Evolutionary conservation across 2,329 filamentous ascomycete genomes (phyloP).

Genomic region (Monosporascus sp.): DNA sequence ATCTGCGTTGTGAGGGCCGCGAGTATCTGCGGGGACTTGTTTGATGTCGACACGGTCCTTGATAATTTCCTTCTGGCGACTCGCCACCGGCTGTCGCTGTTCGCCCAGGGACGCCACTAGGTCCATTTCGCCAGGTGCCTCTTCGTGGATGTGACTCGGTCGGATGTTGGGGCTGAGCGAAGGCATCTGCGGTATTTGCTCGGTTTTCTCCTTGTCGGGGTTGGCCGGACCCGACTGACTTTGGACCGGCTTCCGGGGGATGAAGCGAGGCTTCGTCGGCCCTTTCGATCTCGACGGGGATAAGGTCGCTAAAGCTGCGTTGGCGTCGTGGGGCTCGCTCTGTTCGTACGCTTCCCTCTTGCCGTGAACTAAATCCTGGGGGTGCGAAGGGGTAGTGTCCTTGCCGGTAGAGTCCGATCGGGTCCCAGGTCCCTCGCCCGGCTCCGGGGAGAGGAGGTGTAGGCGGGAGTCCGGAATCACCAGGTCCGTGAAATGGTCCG

Average conservation of each 20-base stretch:
- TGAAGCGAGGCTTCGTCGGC: constrained; percentile 22
- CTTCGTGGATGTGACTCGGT: not conserved
- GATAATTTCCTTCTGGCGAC: not conserved
- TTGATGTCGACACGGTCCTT: not conserved
- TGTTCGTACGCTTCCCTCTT: constrained; percentile 6
- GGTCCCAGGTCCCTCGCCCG: constrained; percentile 4
- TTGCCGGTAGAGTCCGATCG: constrained; percentile 7
- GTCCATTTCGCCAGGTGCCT: not conserved
- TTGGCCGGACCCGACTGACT: constrained; percentile 15
- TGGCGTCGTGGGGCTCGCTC: constrained; percentile 7
- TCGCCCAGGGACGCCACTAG: not conserved
- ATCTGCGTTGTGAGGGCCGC: not conserved
- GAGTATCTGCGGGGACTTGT: not conserved
- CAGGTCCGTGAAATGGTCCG: constrained; percentile 21
- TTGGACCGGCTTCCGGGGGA: constrained; percentile 21
- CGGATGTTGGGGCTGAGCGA: constrained; percentile 6
- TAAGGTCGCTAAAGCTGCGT: constrained; percentile 33
- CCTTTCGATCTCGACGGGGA: constrained; percentile 29
- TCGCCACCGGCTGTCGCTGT: not conserved
- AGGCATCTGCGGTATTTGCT: constrained; percentile 4
- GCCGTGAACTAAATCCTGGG: constrained; percentile 3
- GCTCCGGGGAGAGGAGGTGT: constrained; percentile 14
- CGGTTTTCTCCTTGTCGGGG: constrained; percentile 2
- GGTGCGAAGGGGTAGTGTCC: constrained; percentile 2
- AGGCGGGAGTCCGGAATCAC: constrained; percentile 23